Evolutionary conservation across 1,284 basidiomycete species (phyloP), one percentile per base, ranked within the genome.

Genomic region (Malassezia caprae): DNA sequence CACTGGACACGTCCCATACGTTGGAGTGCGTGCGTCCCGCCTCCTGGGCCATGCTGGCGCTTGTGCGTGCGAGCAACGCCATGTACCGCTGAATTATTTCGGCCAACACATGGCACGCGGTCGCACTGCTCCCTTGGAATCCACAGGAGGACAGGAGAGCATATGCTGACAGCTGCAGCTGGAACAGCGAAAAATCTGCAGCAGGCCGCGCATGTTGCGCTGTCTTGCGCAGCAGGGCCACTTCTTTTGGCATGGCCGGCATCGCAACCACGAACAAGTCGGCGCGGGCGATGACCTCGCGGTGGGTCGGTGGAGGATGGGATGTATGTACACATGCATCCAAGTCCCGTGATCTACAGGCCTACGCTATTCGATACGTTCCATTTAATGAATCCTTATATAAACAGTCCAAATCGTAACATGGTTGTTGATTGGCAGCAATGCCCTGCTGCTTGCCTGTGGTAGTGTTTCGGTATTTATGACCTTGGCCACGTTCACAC

Each of bases 81-180:
- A 69, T 56, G 35, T 63, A 69, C 5, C 65, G 51, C 39, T 69
- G 65, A 51, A 66, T 57, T 4, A 69, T 43, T 37, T 69, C 65
- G 12, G 64, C 49, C 26, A 68, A 51, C 8, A 69, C 42, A 8
- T 59, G 48, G 21, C 55, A 58, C 11, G 65, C 64, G 34, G 59
- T 51, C 12, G 56, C 51, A 17, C 62, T 66, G 5, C 60, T 60
- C 15, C 63, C 49, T 4, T 62, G 54, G 58, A 68, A 68, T 19
- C 65, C 67, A 21, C 59, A 52, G 0, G 61, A 58, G 2, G 60
- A 61, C 5, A 69, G 47, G 0, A 63, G 19, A 15, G 59, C 15
- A 61, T 42, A 53, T 4, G 60, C 41, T 2, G 31, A 35, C n/a
- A 34, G 31, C 6, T 45, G 34, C 12, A 56, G 31, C 43, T 56